These are phyloP conservation scores for Exophiala calicioides DNA, from an alignment of 2,329 filamentous ascomycete species.

Conservation along the genomic window DNA sequence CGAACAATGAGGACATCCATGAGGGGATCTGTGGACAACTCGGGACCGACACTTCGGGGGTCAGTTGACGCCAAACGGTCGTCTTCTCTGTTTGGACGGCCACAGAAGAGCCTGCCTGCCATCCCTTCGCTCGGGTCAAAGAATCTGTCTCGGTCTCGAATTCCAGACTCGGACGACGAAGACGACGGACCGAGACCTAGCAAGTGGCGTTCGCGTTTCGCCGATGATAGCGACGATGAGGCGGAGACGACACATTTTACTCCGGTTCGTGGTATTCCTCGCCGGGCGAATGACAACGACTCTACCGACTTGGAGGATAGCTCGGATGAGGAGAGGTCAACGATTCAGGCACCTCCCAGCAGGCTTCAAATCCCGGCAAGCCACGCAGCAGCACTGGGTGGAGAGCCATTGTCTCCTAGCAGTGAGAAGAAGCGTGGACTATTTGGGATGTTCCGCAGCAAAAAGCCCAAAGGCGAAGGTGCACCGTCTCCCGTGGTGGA, in stretches of 20 bases:
- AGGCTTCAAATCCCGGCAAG: slow-evolving; percentile 30
- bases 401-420: slow-evolving; percentile 31
- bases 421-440: slow-evolving; percentile 45
- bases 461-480: slow-evolving; percentile 55
- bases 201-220: slow-evolving; percentile 62
- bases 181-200: slow-evolving; percentile 42
- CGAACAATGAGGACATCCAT: slow-evolving; percentile 50
- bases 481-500: slow-evolving; percentile 14
- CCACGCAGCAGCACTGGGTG: slow-evolving; percentile 41
- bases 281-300: slow-evolving; percentile 60
- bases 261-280: slow-evolving; percentile 63
- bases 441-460: slow-evolving; percentile 60
- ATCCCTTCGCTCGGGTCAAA: slow-evolving; percentile 32
- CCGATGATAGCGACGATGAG: slow-evolving; percentile 73
- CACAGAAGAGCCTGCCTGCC: slow-evolving; percentile 37
- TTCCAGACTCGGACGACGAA: slow-evolving; percentile 65
- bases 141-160: slow-evolving; percentile 48
- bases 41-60: slow-evolving; percentile 29
- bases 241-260: slow-evolving; percentile 49
- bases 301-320: slow-evolving; percentile 64
- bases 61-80: slow-evolving; percentile 36
- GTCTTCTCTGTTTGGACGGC: slow-evolving; percentile 42
- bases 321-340: slow-evolving; percentile 47
- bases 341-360: slow-evolving; percentile 26
- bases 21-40: slow-evolving; percentile 49